phyloP scores from a whole-genome alignment of 108 stramenopile genomes.

The Hondaea fermentalgiana region DNA sequence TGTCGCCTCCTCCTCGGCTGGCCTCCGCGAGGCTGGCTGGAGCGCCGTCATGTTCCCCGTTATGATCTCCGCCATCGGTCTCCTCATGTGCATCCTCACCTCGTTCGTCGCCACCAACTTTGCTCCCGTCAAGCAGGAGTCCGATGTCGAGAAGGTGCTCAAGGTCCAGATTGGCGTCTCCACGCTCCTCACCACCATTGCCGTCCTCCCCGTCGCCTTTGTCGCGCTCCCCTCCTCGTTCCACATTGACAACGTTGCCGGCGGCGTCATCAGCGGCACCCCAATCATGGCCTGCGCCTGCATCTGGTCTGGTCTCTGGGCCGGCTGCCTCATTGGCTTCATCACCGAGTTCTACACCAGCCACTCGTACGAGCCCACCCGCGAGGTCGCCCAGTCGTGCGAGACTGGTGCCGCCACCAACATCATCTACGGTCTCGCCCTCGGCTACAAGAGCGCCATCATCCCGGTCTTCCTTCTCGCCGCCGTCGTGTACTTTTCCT shows the following conservation, averaged over 20 bases:
- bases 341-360: slow-evolving; percentile 98
- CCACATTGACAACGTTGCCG: neutral
- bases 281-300: slow-evolving; percentile 34
- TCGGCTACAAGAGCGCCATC: slow-evolving; percentile 95
- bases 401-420: slow-evolving; percentile 96
- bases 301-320: slow-evolving; percentile 79
- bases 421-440: slow-evolving; percentile 96
- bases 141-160: slow-evolving; percentile 79
- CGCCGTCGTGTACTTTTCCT: slow-evolving; percentile 77
- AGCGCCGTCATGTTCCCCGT: slow-evolving; percentile 89
- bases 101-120: slow-evolving; percentile 64
- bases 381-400: slow-evolving; percentile 81
- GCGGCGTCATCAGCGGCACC: neutral
- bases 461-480: slow-evolving; percentile 91
- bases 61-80: slow-evolving; percentile 78
- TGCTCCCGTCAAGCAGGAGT: slow-evolving; percentile 52
- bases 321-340: slow-evolving; percentile 88
- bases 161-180: slow-evolving; percentile 49
- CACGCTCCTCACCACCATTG: slow-evolving; percentile 82
- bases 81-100: slow-evolving; percentile 86
- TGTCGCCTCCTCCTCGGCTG: slow-evolving; percentile 86
- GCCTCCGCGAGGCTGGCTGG: slow-evolving; percentile 60
- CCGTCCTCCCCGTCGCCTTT: slow-evolving; percentile 67
- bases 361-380: slow-evolving; percentile 84
- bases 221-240: slow-evolving; percentile 26